Percentiles rank a stretch among this genome's conserved stretches.
Conservation (phyloP, 805 yeast genomes). For the Priceomyces castillae region DNA sequence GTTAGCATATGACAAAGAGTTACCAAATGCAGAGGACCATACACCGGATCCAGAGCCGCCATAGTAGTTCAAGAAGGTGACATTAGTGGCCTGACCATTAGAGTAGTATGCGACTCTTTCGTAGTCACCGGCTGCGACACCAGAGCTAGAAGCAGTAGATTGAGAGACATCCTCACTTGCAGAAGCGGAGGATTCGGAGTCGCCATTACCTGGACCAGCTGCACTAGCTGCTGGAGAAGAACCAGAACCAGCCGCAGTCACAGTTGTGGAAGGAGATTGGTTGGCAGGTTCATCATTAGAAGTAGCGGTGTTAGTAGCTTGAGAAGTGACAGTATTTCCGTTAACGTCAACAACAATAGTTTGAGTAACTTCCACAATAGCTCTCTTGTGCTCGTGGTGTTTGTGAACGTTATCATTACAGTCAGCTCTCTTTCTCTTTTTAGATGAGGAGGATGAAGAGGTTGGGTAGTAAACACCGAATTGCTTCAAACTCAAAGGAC, state of each 20-base stretch:
- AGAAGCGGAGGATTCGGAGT: slow-evolving; percentile 24
- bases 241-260: slow-evolving; percentile 11
- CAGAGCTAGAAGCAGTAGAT: slow-evolving; percentile 25
- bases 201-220: slow-evolving; percentile 9
- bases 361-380: slow-evolving; percentile 70
- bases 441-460: slow-evolving; percentile 31
- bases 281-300: slow-evolving; percentile 2
- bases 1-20: slow-evolving; percentile 83
- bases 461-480: slow-evolving; percentile 87
- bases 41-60: slow-evolving; percentile 93
- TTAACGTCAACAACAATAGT: slow-evolving; percentile 66
- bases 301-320: slow-evolving; percentile 20
- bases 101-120: slow-evolving; percentile 69
- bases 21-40: slow-evolving; percentile 85
- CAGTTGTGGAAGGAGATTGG: slow-evolving; percentile 13
- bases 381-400: slow-evolving; percentile 56
- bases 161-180: slow-evolving; percentile 21
- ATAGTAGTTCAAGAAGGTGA: slow-evolving; percentile 78
- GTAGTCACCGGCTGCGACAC: slow-evolving; percentile 60
- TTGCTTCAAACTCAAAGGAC: slow-evolving; percentile 75
- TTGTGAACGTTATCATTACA: slow-evolving; percentile 45
- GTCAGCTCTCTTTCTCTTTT: slow-evolving; percentile 47
- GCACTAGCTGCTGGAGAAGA: slow-evolving; percentile 16
- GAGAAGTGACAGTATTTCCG: slow-evolving; percentile 42
- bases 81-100: slow-evolving; percentile 68